phyloP scores from a whole-genome alignment of 805 yeast species.

The Starmera quercuum region DNA sequence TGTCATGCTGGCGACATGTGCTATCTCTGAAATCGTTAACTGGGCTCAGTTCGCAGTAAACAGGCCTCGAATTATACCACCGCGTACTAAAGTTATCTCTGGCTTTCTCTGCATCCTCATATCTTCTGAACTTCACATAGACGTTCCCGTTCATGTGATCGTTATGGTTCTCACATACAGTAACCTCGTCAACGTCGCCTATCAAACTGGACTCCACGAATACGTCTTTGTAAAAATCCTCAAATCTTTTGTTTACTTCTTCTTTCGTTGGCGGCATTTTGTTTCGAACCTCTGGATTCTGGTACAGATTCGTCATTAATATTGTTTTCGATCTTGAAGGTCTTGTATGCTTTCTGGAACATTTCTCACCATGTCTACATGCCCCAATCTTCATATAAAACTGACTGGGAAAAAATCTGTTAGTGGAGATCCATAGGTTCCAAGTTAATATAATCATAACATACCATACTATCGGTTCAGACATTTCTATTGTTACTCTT shows the following conservation, averaged over 20 bases:
- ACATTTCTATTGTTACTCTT: too few relatives aligned
- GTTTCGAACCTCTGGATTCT: slow-evolving; percentile 42
- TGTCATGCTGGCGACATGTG: slow-evolving; percentile 65
- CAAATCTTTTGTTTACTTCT: slow-evolving; percentile 41
- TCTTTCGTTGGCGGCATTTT: slow-evolving; percentile 20
- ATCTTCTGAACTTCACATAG: slow-evolving; percentile 52
- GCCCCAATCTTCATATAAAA: slow-evolving; percentile 85
- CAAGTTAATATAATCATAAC: slow-evolving; percentile 1
- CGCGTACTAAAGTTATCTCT: slow-evolving; percentile 58
- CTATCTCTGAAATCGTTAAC: slow-evolving; percentile 65
- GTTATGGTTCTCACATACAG: slow-evolving; percentile 77
- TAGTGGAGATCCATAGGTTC: not conserved
- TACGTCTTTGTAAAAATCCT: slow-evolving; percentile 63
- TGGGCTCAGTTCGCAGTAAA: slow-evolving; percentile 73
- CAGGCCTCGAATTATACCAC: slow-evolving; percentile 78
- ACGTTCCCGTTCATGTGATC: slow-evolving; percentile 85
- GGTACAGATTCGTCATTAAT: slow-evolving; percentile 55
- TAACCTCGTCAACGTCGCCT: slow-evolving; percentile 50
- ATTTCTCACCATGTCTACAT: slow-evolving; percentile 86
- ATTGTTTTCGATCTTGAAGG: slow-evolving; percentile 64
- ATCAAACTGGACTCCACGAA: slow-evolving; percentile 49
- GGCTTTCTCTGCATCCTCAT: slow-evolving; percentile 54
- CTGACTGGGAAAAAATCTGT: slow-evolving; percentile 26
- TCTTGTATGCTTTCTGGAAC: slow-evolving; percentile 64
- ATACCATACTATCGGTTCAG: slow-evolving; percentile 14